Conservation (phyloP, 176 grass and related monocot species). For the Stipa capillata region DNA sequence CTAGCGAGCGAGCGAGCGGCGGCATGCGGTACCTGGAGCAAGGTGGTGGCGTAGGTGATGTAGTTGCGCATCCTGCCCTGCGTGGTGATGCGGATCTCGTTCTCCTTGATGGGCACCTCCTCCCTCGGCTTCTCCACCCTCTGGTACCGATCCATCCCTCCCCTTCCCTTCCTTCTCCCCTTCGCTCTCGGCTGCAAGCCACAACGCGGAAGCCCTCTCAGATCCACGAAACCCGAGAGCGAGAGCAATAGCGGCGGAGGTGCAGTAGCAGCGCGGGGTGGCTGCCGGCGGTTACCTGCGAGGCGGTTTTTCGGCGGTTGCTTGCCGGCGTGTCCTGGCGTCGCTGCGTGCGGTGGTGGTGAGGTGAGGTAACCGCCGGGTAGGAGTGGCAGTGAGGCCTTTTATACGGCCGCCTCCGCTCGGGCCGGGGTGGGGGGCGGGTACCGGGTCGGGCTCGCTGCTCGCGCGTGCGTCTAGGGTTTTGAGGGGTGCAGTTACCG, state of each 20-base stretch:
- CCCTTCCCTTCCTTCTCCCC: background rate
- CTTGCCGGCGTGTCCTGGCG: background rate
- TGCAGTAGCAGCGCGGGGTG: too few species aligned
- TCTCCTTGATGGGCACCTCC: conserved; percentile 96
- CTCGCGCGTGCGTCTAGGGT: conserved; percentile 38
- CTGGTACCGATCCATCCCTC: conserved; percentile 90
- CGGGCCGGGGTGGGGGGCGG: conserved; percentile 5
- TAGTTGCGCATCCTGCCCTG: conserved; percentile 99
- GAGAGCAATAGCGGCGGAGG: background rate
- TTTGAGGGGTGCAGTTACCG: conserved; percentile 27
- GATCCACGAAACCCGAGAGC: background rate
- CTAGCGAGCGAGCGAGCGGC: too few species aligned
- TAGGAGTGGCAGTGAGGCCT: background rate
- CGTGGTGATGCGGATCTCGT: conserved; percentile 96
- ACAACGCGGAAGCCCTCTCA: conserved; percentile 8
- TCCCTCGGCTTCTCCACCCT: conserved; percentile 95
- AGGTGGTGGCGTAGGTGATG: conserved; percentile 90
- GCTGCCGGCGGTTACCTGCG: too few species aligned
- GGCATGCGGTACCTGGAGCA: conserved; percentile 72
- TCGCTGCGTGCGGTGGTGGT: background rate
- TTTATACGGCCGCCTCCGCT: conserved; percentile 45
- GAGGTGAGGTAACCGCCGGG: conserved; percentile 17
- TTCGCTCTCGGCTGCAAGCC: background rate
- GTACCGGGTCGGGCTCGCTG: conserved; percentile 29
- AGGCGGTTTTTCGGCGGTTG: background rate